A percentile compares a stretch with the other conserved stretches of the same genome.
Evolutionary conservation across 495 filamentous ascomycete genomes (phyloP).

Genomic region (Talaromyces borbonicus): DNA sequence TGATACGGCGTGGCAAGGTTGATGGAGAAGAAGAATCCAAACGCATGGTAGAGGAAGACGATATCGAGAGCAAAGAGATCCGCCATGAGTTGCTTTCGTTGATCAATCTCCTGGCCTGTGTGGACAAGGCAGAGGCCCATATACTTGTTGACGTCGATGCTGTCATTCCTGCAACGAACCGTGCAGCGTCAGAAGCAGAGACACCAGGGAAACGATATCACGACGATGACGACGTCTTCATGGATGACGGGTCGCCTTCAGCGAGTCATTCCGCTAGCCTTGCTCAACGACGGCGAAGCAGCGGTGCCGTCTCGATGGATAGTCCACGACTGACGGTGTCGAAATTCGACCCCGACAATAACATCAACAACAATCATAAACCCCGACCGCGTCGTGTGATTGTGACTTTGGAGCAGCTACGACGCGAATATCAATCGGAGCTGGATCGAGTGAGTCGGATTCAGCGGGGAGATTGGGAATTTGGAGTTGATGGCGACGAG

Average conservation of each 20-base stretch:
- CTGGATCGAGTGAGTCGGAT: conserved; percentile 64
- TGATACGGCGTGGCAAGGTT: conserved; percentile 27
- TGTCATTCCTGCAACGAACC: conserved; percentile 5
- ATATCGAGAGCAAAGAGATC: conserved; percentile 44
- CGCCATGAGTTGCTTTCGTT: conserved; percentile 63
- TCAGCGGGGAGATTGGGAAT: conserved; percentile 52
- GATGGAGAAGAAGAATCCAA: conserved; percentile 45
- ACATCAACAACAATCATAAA: conserved; percentile 1
- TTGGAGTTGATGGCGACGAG: conserved; percentile 34
- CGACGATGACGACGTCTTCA: conserved; percentile 33
- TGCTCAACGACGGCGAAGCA: conserved; percentile 3
- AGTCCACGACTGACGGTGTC: not conserved
- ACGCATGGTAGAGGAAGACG: conserved; percentile 38
- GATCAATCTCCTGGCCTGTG: conserved; percentile 80
- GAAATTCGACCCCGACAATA: not conserved
- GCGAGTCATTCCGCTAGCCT: not conserved
- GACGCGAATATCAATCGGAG: conserved; percentile 77
- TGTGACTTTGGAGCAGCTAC: conserved; percentile 72
- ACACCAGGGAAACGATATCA: conserved; percentile 22
- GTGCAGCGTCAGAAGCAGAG: conserved; percentile 12
- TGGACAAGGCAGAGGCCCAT: conserved; percentile 71
- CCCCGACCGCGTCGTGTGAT: conserved; percentile 34
- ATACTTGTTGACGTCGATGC: conserved; percentile 43
- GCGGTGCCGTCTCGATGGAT: conserved; percentile 1
- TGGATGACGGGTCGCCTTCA: conserved; percentile 14